These are phyloP conservation scores for Linnemannia hyalina DNA, from an alignment of 192 early-diverging fungal genomes.

Conservation along the genomic window DNA sequence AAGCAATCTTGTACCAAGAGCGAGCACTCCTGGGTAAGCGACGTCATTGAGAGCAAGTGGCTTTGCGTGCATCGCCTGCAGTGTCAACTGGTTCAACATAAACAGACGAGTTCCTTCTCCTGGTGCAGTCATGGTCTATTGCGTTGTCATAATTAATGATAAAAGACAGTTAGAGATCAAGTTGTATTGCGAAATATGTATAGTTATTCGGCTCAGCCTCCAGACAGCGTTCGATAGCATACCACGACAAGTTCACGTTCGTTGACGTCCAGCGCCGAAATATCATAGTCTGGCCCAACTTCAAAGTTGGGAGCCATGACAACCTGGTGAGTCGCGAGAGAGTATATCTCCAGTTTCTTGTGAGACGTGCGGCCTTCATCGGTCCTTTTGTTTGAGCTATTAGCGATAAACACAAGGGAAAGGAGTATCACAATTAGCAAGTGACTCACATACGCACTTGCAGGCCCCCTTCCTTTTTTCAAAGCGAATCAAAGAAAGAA, in stretches of 20 bases:
- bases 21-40: constrained; percentile 66
- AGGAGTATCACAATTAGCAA: background rate
- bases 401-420: background rate
- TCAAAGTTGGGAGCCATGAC: constrained; percentile 64
- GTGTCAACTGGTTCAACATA: constrained; percentile 64
- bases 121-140: constrained; percentile 34
- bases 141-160: background rate
- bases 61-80: constrained; percentile 50
- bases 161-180: background rate
- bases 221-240: constrained; percentile 18
- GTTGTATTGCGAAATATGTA: background rate
- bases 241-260: constrained; percentile 75
- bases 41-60: constrained; percentile 66
- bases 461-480: background rate
- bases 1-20: constrained; percentile 74
- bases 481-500: background rate
- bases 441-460: background rate
- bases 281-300: constrained; percentile 55
- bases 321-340: constrained; percentile 64
- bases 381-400: constrained; percentile 20
- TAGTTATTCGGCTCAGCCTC: background rate
- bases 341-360: constrained; percentile 66
- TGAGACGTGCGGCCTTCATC: constrained; percentile 17
- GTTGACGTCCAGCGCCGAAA: constrained; percentile 67
- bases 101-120: constrained; percentile 59